These are phyloP conservation scores for Calocybe gangraenosa DNA, from an alignment of 768 basidiomycete species.

Conservation along the genomic window DNA sequence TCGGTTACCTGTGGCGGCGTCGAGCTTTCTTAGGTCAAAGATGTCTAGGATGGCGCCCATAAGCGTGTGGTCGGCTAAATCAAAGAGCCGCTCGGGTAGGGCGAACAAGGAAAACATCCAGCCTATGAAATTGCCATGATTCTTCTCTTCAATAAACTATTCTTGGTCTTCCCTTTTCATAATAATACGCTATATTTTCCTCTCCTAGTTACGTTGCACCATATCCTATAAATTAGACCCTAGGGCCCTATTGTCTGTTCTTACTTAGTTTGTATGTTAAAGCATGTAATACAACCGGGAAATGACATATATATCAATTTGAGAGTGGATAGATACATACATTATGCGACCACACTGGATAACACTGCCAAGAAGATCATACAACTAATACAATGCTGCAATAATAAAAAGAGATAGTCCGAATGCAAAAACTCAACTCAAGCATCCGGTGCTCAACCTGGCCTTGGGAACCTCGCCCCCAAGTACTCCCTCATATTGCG, in stretches of 20 bases:
- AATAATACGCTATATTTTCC: no score
- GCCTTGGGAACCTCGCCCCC: neutral
- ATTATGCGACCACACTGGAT: neutral
- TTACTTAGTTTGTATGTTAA: neutral
- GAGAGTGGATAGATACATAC: neutral
- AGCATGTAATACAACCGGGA: neutral
- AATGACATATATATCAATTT: neutral
- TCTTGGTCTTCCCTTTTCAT: no score
- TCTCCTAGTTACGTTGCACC: no score
- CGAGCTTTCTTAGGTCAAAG: neutral
- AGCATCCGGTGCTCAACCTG: constrained; percentile 2
- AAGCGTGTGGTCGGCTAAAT: neutral
- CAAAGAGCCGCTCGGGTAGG: constrained; percentile 2
- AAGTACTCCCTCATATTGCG: constrained; percentile 6
- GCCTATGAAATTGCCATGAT: neutral
- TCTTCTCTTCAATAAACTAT: no score
- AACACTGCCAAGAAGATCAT: neutral
- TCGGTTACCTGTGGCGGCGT: neutral
- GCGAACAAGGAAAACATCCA: constrained; percentile 1
- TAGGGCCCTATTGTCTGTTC: neutral
- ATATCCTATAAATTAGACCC: no score
- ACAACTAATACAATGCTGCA: neutral
- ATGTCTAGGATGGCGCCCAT: neutral
- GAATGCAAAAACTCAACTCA: neutral
- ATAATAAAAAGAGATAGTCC: neutral